Evolutionary conservation across 495 filamentous ascomycete genomes (phyloP), one percentile per base, ranked within the genome.

Genomic region (Neurospora pannonica): DNA sequence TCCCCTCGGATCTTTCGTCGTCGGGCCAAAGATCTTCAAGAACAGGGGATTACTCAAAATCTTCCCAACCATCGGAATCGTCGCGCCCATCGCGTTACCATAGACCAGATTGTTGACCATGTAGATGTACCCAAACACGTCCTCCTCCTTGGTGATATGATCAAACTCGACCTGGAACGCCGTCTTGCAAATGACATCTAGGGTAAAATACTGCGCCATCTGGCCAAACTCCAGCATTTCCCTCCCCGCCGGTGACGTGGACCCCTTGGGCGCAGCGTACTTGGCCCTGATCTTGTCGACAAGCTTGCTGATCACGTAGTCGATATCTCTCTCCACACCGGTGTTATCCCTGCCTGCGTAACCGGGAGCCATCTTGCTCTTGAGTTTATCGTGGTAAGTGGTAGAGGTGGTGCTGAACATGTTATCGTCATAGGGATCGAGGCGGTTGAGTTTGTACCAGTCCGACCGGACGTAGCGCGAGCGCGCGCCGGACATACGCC

Each of bases 121-220:
- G 69, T 79, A 74, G 40, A 88, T 79, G 73, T 87, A 89, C 43
- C 83, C 83, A 72, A 85, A 82, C 19, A 85, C 77, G 76, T 91
- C 88, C 2, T 74, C 73, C 72, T 90, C 86, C n/a, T 72, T 74
- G 7, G 43, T 76, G 13, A 87, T 74, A 79, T 86, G 85, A 69
- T 86, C 82, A 82, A 89, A 85, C 75, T 84, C 74, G 74, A 90
- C 70, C 73, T 91, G 78, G 71, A 85, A 87, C 76, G 90, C 83
- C 8, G 87, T 75, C 42, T 81, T 81, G 9, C 83, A 83, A 43
- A 88, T 85, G 3, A 85, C 75, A 72, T 90, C 88, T 7, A 89
- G 75, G 0, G 87, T 88, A 71, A 89, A 88, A 73, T 78, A 88
- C 54, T 84, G 79, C 2, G 82, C 78, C 24, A 85, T 78, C 4